These are phyloP conservation scores for Zarea fungicola DNA, from an alignment of 2,329 filamentous ascomycete species.

Conservation along the genomic window DNA sequence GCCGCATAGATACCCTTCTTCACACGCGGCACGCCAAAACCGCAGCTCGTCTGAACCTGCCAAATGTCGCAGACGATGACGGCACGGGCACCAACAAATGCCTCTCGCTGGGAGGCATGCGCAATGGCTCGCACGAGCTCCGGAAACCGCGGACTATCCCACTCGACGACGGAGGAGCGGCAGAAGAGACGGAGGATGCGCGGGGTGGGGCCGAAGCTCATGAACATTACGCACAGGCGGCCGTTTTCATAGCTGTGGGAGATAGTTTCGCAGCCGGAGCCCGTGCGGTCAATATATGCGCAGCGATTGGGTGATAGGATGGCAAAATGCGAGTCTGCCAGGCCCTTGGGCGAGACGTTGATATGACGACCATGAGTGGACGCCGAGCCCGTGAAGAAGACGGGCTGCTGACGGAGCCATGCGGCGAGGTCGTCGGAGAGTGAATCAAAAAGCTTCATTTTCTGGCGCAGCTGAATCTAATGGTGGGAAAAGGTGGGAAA, in stretches of 20 bases:
- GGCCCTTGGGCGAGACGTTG: slow-evolving; percentile 73
- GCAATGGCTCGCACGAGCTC: slow-evolving; percentile 40
- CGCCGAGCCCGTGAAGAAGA: slow-evolving; percentile 75
- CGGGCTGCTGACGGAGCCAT: slow-evolving; percentile 62
- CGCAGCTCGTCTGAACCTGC: slow-evolving; percentile 63
- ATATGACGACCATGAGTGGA: slow-evolving; percentile 63
- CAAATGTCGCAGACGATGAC: slow-evolving; percentile 58
- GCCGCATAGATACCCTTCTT: slow-evolving; percentile 32
- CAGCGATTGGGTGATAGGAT: slow-evolving; percentile 53
- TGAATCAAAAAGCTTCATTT: slow-evolving; percentile 56
- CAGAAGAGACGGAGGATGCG: slow-evolving; percentile 63
- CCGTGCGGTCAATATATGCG: slow-evolving; percentile 69
- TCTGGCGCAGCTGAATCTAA: background rate
- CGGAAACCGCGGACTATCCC: slow-evolving; percentile 45
- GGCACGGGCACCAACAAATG: slow-evolving; percentile 48
- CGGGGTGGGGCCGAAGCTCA: slow-evolving; percentile 54
- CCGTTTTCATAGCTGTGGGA: slow-evolving; percentile 72
- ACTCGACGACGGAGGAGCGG: slow-evolving; percentile 53
- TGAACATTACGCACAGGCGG: slow-evolving; percentile 70
- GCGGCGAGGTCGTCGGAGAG: slow-evolving; percentile 50
- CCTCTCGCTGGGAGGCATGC: slow-evolving; percentile 27
- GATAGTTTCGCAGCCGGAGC: slow-evolving; percentile 72
- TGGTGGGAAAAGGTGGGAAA: background rate
- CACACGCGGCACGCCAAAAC: slow-evolving; percentile 57
- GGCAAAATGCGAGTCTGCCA: slow-evolving; percentile 56